Evolutionary conservation across 2,329 filamentous ascomycete species (phyloP).

Genomic region (Pezizomycotina sp.): DNA sequence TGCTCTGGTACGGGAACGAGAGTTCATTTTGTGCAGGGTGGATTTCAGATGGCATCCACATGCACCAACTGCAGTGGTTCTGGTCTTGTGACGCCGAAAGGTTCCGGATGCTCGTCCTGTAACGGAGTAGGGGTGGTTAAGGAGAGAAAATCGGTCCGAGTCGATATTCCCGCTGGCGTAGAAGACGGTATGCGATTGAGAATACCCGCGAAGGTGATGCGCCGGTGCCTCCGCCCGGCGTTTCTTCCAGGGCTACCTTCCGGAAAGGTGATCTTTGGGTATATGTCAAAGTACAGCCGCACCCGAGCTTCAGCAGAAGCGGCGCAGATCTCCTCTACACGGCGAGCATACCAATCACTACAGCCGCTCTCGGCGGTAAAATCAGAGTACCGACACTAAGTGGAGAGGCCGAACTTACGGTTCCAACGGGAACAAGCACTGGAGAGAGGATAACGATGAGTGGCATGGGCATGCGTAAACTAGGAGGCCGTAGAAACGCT

Average conservation of each 20-base stretch:
- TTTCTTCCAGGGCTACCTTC: constrained; percentile 26
- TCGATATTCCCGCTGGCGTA: constrained; percentile 89
- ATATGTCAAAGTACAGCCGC: constrained; percentile 71
- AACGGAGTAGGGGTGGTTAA: constrained; percentile 67
- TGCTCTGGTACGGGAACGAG: constrained; percentile 77
- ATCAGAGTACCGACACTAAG: constrained; percentile 80
- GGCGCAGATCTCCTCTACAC: constrained; percentile 89
- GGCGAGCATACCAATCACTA: constrained; percentile 77
- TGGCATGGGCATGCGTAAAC: constrained; percentile 86
- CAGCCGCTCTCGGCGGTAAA: constrained; percentile 79
- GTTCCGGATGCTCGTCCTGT: constrained; percentile 66
- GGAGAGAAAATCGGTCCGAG: constrained; percentile 63
- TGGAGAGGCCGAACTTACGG: constrained; percentile 75
- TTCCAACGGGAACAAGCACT: constrained; percentile 77
- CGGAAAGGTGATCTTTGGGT: constrained; percentile 74
- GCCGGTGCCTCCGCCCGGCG: constrained; percentile 54
- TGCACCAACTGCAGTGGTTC: constrained; percentile 67
- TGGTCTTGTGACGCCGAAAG: constrained; percentile 58
- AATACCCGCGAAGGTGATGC: constrained; percentile 78
- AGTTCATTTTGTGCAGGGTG: constrained; percentile 77
- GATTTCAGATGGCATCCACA: constrained; percentile 89
- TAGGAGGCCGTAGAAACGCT: constrained; percentile 45
- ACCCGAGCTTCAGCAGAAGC: constrained; percentile 72
- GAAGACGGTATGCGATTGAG: constrained; percentile 91
- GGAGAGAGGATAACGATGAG: constrained; percentile 78